Percentiles rank a stretch among this genome's conserved stretches.
Conservation (phyloP, 352 stramenopile genomes). For the Thalassiosira exigua region DNA sequence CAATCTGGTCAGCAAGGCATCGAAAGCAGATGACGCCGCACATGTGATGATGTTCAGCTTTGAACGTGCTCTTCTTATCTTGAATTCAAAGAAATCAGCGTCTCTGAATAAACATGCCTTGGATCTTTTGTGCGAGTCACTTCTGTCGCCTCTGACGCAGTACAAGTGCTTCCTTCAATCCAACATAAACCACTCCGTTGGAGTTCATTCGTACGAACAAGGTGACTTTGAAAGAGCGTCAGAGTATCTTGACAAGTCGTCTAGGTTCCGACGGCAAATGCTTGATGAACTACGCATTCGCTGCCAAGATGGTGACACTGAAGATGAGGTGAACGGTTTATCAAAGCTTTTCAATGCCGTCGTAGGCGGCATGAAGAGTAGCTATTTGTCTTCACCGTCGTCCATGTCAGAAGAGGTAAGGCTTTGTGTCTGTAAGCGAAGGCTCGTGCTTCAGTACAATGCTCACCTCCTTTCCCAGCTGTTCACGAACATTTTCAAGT, state of each 20-base stretch:
- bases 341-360: conserved; percentile 29
- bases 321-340: conserved; percentile 10
- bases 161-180: conserved; percentile 59
- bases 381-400: conserved; percentile 1
- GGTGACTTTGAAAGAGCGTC: conserved; percentile 40
- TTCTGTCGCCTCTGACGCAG: conserved; percentile 29
- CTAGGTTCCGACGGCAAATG: conserved; percentile 44
- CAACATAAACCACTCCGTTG: conserved; percentile 52
- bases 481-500: too few species aligned
- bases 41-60: conserved; percentile 47
- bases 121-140: conserved; percentile 32
- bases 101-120: conserved; percentile 31
- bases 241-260: conserved; percentile 40
- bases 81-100: conserved; percentile 36
- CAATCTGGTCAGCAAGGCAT: conserved; percentile 26
- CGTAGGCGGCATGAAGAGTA: conserved; percentile 30
- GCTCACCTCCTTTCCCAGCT: too few species aligned
- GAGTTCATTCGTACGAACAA: conserved; percentile 53
- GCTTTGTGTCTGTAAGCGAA: too few species aligned
- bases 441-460: too few species aligned
- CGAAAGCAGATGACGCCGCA: conserved; percentile 10
- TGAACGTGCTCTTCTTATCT: conserved; percentile 48
- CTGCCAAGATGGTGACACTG: conserved; percentile 9
- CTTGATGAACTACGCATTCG: conserved; percentile 40
- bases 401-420: conserved; percentile 23